These are phyloP conservation scores for Leucocoprinus sp. DNA, from an alignment of 768 basidiomycete species.

Conservation along the genomic window DNA sequence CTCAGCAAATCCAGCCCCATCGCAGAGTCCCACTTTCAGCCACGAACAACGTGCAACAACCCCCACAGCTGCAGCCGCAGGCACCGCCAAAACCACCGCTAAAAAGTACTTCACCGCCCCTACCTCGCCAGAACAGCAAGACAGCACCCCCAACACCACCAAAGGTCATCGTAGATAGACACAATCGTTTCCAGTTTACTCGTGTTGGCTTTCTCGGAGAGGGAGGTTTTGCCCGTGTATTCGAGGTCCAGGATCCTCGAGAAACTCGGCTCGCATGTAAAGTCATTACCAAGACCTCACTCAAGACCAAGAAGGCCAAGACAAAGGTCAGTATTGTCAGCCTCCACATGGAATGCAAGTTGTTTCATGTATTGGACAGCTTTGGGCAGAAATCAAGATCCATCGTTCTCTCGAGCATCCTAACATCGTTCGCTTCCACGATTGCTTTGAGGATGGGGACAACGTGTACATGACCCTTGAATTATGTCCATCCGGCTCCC, in stretches of 20 bases:
- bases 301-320: slow-evolving; percentile 95
- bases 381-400: slow-evolving; percentile 98
- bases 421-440: slow-evolving; percentile 86
- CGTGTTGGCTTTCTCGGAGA: slow-evolving; percentile 85
- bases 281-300: slow-evolving; percentile 85
- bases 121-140: slow-evolving; percentile 78
- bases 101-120: slow-evolving; percentile 48
- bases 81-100: slow-evolving; percentile 30
- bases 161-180: slow-evolving; percentile 61
- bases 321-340: slow-evolving; percentile 61
- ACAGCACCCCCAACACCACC: slow-evolving; percentile 77
- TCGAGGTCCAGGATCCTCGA: slow-evolving; percentile 75
- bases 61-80: slow-evolving; percentile 18
- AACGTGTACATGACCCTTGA: slow-evolving; percentile 98
- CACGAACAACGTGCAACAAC: slow-evolving; percentile 13
- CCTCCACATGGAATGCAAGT: neutral
- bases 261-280: slow-evolving; percentile 77
- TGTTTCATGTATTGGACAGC: slow-evolving; percentile 32
- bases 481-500: slow-evolving; percentile 81
- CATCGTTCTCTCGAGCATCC: slow-evolving; percentile 86
- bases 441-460: slow-evolving; percentile 91
- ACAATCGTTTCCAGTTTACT: slow-evolving; percentile 45
- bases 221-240: slow-evolving; percentile 97
- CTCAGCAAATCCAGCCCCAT: slow-evolving; percentile 14
- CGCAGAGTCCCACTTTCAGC: slow-evolving; percentile 6